Evolutionary conservation across 176 grass and related monocot species (phyloP), one percentile per base, ranked within the genome.

Genomic region (Echinochloa phyllopogon): DNA sequence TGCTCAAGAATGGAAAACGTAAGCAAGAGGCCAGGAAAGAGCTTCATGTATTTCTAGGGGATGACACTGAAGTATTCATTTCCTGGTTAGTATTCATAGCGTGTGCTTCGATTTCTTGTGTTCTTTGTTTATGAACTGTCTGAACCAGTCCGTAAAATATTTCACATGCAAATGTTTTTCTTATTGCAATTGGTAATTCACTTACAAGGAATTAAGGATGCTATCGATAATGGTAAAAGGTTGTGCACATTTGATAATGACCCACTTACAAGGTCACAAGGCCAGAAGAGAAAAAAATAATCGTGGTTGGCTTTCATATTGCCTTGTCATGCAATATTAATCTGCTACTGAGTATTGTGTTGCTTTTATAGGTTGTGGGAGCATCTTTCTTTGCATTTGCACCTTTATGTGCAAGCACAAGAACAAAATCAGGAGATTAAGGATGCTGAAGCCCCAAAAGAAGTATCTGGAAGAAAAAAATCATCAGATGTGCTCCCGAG

Each of bases 311-410:
- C 13, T 50, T 60, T 43, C 5, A 36, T 83, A 36, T 65, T 13
- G 48, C 78, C 15, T 83, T 40, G 51, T 66, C 29, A 74, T 10
- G 41, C 72, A 61, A 62, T 80, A 10, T 69, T 49, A 86, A 65
- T 37, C 21, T 17, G n/a, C 13, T 78, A 74, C 51, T 66, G 45
- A 58, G 74, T 48, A 56, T 20, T 4, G 8, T 81, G 21, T 36
- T 61, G 3, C 16, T 63, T 65, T 75, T 87, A 52, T 77, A 97
- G 94, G 94, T 78, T 97, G 79, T 97, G 92, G 92, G 90, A 94
- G 78, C 89, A 97, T 92, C 88, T 97, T 62, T 94, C 92, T 82
- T 65, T 82, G 51, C 88, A 97, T 83, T 84, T 86, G 59, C 77
- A 85, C 82, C 78, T 90, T 21, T 97, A 97, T 85, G 79, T 88